Evolutionary conservation across 1,284 basidiomycete species (phyloP).

Genomic region (Leccinum pachyderme): DNA sequence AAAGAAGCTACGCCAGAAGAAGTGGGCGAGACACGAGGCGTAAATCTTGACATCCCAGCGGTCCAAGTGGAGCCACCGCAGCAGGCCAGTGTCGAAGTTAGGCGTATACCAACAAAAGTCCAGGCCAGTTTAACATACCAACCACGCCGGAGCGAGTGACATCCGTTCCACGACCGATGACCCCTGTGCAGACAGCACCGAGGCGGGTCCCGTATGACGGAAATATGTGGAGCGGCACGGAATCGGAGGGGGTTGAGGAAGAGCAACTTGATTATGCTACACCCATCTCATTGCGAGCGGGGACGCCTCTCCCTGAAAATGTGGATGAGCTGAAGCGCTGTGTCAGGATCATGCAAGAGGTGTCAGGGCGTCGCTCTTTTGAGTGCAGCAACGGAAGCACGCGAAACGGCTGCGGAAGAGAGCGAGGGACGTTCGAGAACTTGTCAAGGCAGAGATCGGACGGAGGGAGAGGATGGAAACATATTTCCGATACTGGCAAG

Average conservation of each 20-base stretch:
- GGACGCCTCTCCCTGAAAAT: constrained; percentile 21
- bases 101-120: background rate
- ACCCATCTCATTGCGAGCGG: constrained; percentile 23
- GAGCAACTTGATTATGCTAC: constrained; percentile 25
- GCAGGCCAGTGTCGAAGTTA: constrained; percentile 4
- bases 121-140: background rate
- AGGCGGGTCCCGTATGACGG: constrained; percentile 9
- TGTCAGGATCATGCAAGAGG: constrained; percentile 27
- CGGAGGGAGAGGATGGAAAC: constrained; percentile 30
- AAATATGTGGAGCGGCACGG: constrained; percentile 19
- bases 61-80: background rate
- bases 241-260: constrained; percentile 25
- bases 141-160: background rate
- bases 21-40: background rate
- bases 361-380: constrained; percentile 23
- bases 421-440: constrained; percentile 24
- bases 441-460: constrained; percentile 21
- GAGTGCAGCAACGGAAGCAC: constrained; percentile 8
- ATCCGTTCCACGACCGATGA: constrained; percentile 1
- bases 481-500: constrained; percentile 31
- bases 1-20: background rate
- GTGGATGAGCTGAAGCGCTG: constrained; percentile 20
- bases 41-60: background rate
- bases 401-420: constrained; percentile 18
- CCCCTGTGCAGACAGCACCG: background rate